Base-by-base conservation (phyloP, 176 grass and related monocot genomes). In the Ensete glaucum region DNA sequence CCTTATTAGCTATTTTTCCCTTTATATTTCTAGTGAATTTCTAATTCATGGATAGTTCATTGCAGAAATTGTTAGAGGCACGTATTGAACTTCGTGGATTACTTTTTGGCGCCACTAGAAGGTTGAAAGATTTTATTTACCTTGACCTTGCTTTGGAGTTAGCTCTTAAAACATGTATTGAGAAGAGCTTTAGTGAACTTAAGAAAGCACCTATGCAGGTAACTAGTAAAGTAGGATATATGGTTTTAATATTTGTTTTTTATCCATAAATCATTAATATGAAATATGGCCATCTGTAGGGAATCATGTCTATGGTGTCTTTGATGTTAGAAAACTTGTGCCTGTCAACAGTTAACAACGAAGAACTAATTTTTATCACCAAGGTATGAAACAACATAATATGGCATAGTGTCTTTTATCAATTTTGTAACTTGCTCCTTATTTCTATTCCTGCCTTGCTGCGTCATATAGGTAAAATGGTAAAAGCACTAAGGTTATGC, bases 101-200 rank as follows among this genome's bases (percentile, higher is more conserved):
- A 23, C 49, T 77, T 66, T 52, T 66, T 54, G 50, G 75, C 21
- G 27, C 60, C 10, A 64, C 3, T 54, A 62, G 21, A 22, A 52
- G 62, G 59, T 66, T 66, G 60, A 77, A 77, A 9, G 62, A 77
- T 77, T 66, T 77, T 77, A 77, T 77, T 52, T 77, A 65, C 34
- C 62, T 77, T 25, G 75, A 77, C 23, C 59, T 77, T 53, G 43
- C 75, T 66, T 17, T 77, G 49, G 75, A 77, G 9, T 66, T 52
- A 65, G 50, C 59, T 25, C 10, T 77, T 53, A 77, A 66, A 53
- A 77, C 75, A 66, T 64, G 20, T 64, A 12, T 77, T 11, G 60
- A 77, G 49, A 77, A 66, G 49, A 51, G 59, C 49, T 65, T 53
- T 63, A 53, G 25, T 17, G 75, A 66, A 77, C 34, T 77, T 48